Conservation (phyloP, 1,284 basidiomycete genomes). For the Melampsora allii-populina region DNA sequence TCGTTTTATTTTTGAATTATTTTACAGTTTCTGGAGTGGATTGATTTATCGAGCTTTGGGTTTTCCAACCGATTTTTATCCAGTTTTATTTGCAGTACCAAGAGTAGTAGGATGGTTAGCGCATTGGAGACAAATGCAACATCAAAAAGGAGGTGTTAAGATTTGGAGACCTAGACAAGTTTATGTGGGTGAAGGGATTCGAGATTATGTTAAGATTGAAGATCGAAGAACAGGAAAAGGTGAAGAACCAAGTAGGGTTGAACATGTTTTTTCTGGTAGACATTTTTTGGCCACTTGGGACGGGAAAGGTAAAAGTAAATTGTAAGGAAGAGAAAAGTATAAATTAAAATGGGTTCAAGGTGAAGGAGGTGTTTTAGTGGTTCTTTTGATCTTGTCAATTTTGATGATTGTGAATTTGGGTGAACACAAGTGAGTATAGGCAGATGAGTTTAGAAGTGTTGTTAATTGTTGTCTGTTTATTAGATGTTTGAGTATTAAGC, state of each 20-base stretch:
- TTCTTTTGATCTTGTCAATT: not conserved
- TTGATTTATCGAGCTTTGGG: slow-evolving; percentile 77
- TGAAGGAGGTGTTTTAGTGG: not conserved
- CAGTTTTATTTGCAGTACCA: slow-evolving; percentile 81
- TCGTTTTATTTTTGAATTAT: not conserved
- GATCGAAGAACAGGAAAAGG: slow-evolving; percentile 21
- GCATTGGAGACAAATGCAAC: slow-evolving; percentile 84
- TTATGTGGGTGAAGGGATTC: slow-evolving; percentile 68
- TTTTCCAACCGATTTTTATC: slow-evolving; percentile 85
- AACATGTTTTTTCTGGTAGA: slow-evolving; percentile 33
- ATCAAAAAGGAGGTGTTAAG: slow-evolving; percentile 77
- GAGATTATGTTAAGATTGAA: slow-evolving; percentile 67
- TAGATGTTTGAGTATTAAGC: not conserved
- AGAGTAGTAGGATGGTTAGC: slow-evolving; percentile 84
- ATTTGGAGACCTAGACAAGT: slow-evolving; percentile 84
- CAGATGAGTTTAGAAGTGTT: not conserved
- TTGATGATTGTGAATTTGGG: not conserved
- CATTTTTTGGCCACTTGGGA: slow-evolving; percentile 41
- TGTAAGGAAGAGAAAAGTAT: not conserved
- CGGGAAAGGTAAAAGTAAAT: slow-evolving; percentile 16
- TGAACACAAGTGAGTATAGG: not conserved
- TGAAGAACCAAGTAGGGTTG: slow-evolving; percentile 26
- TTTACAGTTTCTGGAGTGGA: slow-evolving; percentile 58
- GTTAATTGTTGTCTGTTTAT: not conserved
- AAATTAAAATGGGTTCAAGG: not conserved